A percentile compares a stretch with the other conserved stretches of the same genome.
Conservation (phyloP, 31 red algal genomes). For the Odonthalia washingtoniensis region DNA sequence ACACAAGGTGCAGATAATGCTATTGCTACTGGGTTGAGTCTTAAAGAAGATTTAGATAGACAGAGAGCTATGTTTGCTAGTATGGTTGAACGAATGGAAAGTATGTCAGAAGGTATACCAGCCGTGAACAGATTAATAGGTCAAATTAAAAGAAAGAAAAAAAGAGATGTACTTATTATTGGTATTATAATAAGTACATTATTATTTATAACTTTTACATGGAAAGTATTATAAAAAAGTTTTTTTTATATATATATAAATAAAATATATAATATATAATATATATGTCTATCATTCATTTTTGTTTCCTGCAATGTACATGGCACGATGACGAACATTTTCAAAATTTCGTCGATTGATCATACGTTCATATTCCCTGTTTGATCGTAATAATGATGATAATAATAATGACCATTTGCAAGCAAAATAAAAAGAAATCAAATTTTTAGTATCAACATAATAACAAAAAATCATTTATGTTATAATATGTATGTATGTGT, state of each 20-base stretch:
- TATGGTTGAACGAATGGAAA: conserved; percentile 93
- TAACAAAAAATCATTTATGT: too few species aligned
- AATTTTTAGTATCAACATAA: too few species aligned
- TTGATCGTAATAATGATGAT: too few species aligned
- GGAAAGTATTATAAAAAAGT: too few species aligned
- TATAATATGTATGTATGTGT: too few species aligned
- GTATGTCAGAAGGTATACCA: conserved; percentile 82
- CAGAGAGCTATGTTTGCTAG: conserved; percentile 93
- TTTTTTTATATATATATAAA: too few species aligned
- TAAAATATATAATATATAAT: too few species aligned
- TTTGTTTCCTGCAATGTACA: background rate
- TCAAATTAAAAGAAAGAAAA: conserved; percentile 88
- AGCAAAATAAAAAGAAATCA: too few species aligned
- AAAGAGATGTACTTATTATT: conserved; percentile 88
- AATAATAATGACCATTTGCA: too few species aligned
- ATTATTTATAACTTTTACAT: conserved; percentile 83
- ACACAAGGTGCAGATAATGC: conserved; percentile 70
- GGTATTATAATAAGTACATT: conserved; percentile 65
- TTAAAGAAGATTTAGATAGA: conserved; percentile 93
- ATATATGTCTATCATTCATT: too few species aligned
- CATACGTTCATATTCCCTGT: background rate
- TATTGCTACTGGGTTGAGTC: conserved; percentile 76
- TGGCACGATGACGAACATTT: background rate
- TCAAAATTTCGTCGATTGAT: background rate
- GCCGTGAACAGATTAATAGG: conserved; percentile 82